A percentile compares a stretch with the other conserved stretches of the same genome.
These are phyloP conservation scores for Nelumbo lutea DNA, from an alignment of 164 flowering plant species.

Conservation along the genomic window DNA sequence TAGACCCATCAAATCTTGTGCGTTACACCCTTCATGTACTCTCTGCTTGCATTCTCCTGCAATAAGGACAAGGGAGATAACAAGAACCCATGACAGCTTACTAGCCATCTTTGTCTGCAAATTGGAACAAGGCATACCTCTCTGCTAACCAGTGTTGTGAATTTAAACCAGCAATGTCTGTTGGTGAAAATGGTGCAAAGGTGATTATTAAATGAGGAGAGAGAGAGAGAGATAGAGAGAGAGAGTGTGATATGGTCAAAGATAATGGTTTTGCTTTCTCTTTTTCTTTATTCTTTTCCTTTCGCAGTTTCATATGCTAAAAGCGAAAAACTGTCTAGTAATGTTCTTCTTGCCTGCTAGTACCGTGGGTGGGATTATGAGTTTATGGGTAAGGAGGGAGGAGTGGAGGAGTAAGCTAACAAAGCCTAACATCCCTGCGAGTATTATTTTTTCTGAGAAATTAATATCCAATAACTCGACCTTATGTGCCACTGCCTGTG, in stretches of 20 bases:
- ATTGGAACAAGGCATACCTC: conserved; percentile 6
- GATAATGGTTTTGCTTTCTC: conserved; percentile 4
- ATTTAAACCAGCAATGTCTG: neutral
- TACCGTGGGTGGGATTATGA: too few relatives aligned
- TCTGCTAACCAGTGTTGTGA: neutral
- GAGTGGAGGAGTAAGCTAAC: neutral
- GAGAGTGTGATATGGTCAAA: conserved; percentile 3
- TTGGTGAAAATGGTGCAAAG: neutral
- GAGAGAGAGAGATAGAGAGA: too few relatives aligned
- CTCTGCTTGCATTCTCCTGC: conserved; percentile 16
- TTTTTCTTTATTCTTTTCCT: conserved; percentile 22
- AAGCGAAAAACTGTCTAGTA: conserved; percentile 25
- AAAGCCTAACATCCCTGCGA: too few relatives aligned
- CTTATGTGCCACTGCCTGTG: too few relatives aligned
- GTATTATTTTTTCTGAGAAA: neutral
- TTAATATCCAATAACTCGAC: too few relatives aligned
- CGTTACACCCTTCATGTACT: conserved; percentile 26
- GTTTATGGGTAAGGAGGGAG: neutral
- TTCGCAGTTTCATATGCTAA: conserved; percentile 11
- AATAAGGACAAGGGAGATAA: conserved; percentile 16
- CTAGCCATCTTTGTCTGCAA: conserved; percentile 11
- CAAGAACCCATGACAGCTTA: conserved; percentile 16
- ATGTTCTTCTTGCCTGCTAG: conserved; percentile 7
- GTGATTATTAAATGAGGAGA: too few relatives aligned
- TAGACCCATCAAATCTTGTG: conserved; percentile 40